Base-by-base conservation (phyloP, 2,329 filamentous ascomycete species). In the Ophiostoma piceae region DNA sequence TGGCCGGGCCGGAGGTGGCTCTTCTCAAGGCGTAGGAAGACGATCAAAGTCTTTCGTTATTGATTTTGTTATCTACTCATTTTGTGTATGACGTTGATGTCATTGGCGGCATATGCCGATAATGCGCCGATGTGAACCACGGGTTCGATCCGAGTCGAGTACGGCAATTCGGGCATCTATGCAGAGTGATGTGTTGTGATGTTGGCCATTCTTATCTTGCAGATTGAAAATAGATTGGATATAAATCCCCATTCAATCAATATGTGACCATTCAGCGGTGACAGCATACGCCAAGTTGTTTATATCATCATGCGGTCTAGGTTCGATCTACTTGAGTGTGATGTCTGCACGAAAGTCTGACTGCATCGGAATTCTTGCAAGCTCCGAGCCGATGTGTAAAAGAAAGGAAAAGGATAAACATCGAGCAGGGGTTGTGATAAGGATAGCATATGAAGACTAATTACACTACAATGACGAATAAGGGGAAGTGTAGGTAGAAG, bases 1-100 rank as follows among this genome's bases (percentile, higher is more conserved):
- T 85, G 71, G 81, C 85, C 51, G 83, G 85, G 7, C 79, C 80
- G 66, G 86, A 90, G 78, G 81, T 92, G 47, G 78, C 77, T 73
- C 81, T 80, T 76, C 80, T 90, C 35, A 11, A 51, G 14, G n/a
- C 19, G 29, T 67, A 66, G 35, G n/a, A 29, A 6, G 11, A 9
- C 3, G 41, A 9, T 2, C 22, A 16, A 41, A 8, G 11, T 11
- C 2, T 39, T n/a, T 16, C 8, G 9, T 41, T 22, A 22, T 9
- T 9, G 2, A 35, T 11, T 14, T 29, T 26, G 11, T 29, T 57
- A 57, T 57, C 51, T 22, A 29, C 43, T 43, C n/a, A n/a, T n/a
- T 47, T 8, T 47, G 12, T n/a, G 19, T 16, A n/a, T 6, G 43
- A 26, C 22, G 22, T 29, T 16, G 43, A 47, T 47, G 43, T n/a